Percentiles rank a stretch among this genome's conserved stretches.
Evolutionary conservation across 2,329 filamentous ascomycete species (phyloP).

Genomic region (Elsinoe batatas): DNA sequence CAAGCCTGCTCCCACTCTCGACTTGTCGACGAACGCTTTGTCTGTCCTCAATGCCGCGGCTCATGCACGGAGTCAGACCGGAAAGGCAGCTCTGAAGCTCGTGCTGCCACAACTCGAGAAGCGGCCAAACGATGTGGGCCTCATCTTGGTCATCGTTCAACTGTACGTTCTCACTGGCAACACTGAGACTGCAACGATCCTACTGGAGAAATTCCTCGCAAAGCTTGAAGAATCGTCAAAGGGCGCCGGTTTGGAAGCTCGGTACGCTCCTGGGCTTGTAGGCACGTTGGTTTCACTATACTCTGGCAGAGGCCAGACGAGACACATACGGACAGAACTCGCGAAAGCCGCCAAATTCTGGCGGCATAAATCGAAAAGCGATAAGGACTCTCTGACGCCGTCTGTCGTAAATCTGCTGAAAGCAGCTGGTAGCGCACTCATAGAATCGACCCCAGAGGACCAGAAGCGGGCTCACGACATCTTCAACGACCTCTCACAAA

Average conservation of each 20-base stretch:
- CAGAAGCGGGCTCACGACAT: constrained; percentile 63
- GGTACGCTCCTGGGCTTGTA: constrained; percentile 76
- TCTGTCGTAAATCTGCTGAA: constrained; percentile 57
- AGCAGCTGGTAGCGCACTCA: constrained; percentile 72
- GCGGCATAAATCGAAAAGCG: constrained; percentile 50
- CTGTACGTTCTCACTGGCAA: constrained; percentile 67
- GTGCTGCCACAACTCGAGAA: constrained; percentile 61
- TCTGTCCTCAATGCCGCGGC: constrained; percentile 66
- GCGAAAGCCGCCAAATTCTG: constrained; percentile 74
- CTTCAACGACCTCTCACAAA: constrained; percentile 60
- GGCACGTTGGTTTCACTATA: constrained; percentile 73
- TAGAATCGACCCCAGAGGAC: constrained; percentile 64
- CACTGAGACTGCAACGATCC: constrained; percentile 59
- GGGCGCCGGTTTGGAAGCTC: constrained; percentile 53
- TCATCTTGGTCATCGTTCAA: constrained; percentile 71
- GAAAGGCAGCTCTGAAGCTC: constrained; percentile 58
- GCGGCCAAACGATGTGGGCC: constrained; percentile 68
- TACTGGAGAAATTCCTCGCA: constrained; percentile 66
- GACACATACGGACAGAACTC: constrained; percentile 62
- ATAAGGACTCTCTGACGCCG: constrained; percentile 24
- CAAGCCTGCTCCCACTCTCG: constrained; percentile 33
- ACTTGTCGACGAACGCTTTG: constrained; percentile 40
- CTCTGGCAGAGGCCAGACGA: constrained; percentile 61
- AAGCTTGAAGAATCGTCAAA: constrained; percentile 55
- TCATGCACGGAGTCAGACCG: constrained; percentile 52